Evolutionary conservation across 352 stramenopile genomes (phyloP).

Genomic region (Pythium brachiatum): DNA sequence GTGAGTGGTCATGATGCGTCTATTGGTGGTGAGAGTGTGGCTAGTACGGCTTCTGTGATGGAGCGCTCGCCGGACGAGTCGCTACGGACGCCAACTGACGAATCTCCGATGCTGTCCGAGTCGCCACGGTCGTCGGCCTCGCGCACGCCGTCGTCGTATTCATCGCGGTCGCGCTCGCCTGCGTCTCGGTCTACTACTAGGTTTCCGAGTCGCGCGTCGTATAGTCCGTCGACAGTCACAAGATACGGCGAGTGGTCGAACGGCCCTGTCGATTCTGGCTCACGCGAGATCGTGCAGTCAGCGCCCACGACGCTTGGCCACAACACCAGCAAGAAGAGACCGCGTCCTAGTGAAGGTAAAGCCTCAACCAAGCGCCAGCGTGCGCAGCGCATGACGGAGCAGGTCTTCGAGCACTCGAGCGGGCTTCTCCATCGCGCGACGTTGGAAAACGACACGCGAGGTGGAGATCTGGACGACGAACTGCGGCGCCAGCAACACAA

Average conservation of each 20-base stretch:
- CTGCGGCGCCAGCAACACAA: conserved; percentile 28
- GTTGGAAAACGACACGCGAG: conserved; percentile 48
- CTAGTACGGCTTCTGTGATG: not conserved
- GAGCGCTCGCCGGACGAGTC: not conserved
- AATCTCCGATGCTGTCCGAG: not conserved
- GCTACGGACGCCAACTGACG: not conserved
- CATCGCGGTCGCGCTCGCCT: not conserved
- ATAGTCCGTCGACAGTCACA: not conserved
- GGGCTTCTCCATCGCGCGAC: conserved; percentile 32
- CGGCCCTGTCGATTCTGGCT: not conserved
- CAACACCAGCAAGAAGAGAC: not conserved
- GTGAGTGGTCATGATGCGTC: not conserved
- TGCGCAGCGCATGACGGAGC: conserved; percentile 27
- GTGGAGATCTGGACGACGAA: conserved; percentile 42
- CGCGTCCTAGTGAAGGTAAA: not conserved
- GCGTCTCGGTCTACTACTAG: not conserved
- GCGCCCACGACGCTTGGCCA: not conserved
- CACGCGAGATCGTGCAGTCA: not conserved
- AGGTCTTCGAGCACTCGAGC: conserved; percentile 46
- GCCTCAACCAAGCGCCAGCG: conserved; percentile 11
- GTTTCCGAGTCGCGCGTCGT: not conserved
- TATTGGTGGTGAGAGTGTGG: not conserved
- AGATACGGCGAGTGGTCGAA: not conserved
- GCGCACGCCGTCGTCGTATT: not conserved
- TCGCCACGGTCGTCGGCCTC: not conserved